These are phyloP conservation scores for Boletus hoseneyae DNA, from an alignment of 1,284 basidiomycete genomes.

Conservation along the genomic window DNA sequence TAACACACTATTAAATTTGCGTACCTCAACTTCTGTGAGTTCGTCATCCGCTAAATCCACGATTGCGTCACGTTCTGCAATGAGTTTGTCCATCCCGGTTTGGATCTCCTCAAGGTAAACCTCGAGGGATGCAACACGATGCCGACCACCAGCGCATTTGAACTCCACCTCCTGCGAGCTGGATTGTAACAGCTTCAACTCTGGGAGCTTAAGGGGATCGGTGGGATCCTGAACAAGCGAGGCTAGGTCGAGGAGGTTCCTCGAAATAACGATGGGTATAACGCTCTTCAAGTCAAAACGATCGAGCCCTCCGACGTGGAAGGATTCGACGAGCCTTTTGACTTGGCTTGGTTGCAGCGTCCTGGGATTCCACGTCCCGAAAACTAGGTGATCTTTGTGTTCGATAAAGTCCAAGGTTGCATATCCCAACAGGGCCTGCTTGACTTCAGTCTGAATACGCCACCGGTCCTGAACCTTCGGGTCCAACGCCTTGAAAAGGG, in stretches of 20 bases:
- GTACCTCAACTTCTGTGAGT: too few relatives aligned
- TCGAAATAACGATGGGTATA: slow-evolving; percentile 2
- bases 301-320: not conserved
- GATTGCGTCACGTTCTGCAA: too few relatives aligned
- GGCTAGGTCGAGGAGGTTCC: not conserved
- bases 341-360: not conserved
- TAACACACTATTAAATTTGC: too few relatives aligned
- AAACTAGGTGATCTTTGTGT: not conserved
- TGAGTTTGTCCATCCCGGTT: too few relatives aligned
- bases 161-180: not conserved
- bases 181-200: too few relatives aligned
- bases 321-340: not conserved
- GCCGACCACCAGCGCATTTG: slow-evolving; percentile 9
- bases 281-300: slow-evolving; percentile 4
- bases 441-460: not conserved
- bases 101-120: not conserved
- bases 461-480: not conserved
- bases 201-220: too few relatives aligned
- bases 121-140: slow-evolving; percentile 3
- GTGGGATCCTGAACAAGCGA: too few relatives aligned
- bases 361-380: slow-evolving; percentile 1
- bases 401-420: not conserved
- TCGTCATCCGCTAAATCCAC: too few relatives aligned
- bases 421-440: not conserved
- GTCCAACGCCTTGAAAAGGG: too few relatives aligned